Evolutionary conservation across 2,329 filamentous ascomycete species (phyloP).

Genomic region (Penicillium sp.): DNA sequence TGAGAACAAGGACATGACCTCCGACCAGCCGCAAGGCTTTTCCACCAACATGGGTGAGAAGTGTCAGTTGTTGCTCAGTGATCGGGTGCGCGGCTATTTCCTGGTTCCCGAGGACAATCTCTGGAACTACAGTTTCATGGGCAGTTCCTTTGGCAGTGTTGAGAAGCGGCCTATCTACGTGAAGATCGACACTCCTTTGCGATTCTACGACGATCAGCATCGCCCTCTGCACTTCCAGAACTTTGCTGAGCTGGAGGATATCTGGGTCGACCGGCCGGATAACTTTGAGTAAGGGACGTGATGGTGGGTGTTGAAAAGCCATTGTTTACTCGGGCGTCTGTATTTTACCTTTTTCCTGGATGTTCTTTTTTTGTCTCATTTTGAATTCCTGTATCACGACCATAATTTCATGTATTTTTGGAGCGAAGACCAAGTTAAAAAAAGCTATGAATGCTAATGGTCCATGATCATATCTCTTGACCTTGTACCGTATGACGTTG

Average conservation of each 20-base stretch:
- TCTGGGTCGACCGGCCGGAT: constrained; percentile 88
- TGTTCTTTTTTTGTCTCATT: constrained; percentile 10
- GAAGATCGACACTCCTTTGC: constrained; percentile 82
- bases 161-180: constrained; percentile 90
- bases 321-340: constrained; percentile 13
- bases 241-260: constrained; percentile 94
- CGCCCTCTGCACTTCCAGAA: constrained; percentile 93
- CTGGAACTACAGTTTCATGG: constrained; percentile 99
- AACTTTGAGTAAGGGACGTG: constrained; percentile 69
- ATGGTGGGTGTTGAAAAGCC: constrained; percentile 19
- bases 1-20: constrained; percentile 87
- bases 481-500: no score
- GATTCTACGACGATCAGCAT: constrained; percentile 90
- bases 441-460: no score
- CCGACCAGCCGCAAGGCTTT: constrained; percentile 92
- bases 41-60: constrained; percentile 89
- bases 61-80: constrained; percentile 85
- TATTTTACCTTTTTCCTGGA: constrained; percentile 10
- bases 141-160: constrained; percentile 74
- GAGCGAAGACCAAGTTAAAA: constrained; percentile 4
- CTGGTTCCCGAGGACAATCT: constrained; percentile 80
- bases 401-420: constrained; percentile 21
- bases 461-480: no score
- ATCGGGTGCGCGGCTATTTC: constrained; percentile 94
- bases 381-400: constrained; percentile 18